Conservation (phyloP, 108 stramenopile genomes). For the Skeletonema potamos region DNA sequence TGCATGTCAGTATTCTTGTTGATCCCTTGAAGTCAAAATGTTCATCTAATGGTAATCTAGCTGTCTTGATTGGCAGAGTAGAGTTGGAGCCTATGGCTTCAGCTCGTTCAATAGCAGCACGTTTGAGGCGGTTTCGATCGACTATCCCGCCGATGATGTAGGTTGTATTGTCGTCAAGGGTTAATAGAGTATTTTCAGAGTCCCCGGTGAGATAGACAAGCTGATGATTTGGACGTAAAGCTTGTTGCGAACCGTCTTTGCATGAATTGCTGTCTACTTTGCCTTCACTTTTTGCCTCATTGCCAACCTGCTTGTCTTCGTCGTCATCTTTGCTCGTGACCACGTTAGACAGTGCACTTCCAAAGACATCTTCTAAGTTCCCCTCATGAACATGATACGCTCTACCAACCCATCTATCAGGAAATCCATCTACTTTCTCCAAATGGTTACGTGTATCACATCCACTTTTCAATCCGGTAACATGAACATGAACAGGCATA, state of each 20-base stretch:
- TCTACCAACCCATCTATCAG: slow-evolving; percentile 60
- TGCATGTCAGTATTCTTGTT: slow-evolving; percentile 73
- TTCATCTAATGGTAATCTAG: slow-evolving; percentile 66
- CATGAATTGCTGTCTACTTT: neutral
- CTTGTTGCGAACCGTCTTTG: neutral
- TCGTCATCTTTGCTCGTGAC: neutral
- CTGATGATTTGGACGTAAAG: slow-evolving; percentile 24
- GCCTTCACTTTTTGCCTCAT: neutral
- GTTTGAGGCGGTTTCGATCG: slow-evolving; percentile 79
- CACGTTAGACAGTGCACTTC: neutral
- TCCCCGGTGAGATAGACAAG: slow-evolving; percentile 85
- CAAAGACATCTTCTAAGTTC: slow-evolving; percentile 52
- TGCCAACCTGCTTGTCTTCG: neutral
- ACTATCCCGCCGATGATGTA: slow-evolving; percentile 90
- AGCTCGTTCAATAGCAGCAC: slow-evolving; percentile 62
- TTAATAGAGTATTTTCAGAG: slow-evolving; percentile 57
- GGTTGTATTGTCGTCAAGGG: slow-evolving; percentile 61
- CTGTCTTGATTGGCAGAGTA: slow-evolving; percentile 64
- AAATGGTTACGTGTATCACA: slow-evolving; percentile 52
- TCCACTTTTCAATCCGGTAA: slow-evolving; percentile 30
- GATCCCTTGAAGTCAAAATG: slow-evolving; percentile 54
- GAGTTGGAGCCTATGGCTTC: slow-evolving; percentile 59
- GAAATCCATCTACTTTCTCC: slow-evolving; percentile 77
- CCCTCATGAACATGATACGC: slow-evolving; percentile 51
- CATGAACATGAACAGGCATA: slow-evolving; percentile 54